Evolutionary conservation across 257 asterid genomes (phyloP), one percentile per base, ranked within the genome.

Genomic region (Plantago elongata): DNA sequence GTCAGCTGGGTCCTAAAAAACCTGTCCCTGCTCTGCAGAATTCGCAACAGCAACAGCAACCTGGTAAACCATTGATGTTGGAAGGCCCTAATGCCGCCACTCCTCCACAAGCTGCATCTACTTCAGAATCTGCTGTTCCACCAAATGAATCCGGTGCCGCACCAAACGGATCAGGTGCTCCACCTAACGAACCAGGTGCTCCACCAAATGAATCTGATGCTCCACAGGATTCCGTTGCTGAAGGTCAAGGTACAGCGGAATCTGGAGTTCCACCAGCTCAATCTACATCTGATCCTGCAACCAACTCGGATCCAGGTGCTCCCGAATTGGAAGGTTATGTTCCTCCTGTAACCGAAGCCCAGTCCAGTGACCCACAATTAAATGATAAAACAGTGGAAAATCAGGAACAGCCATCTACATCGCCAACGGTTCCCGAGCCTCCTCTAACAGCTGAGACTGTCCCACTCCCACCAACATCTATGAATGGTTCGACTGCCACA

Each of bases 1-100:
- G 96, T 52, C 97, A 86, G 68, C 73, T 81, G 29, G 93, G 83
- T 68, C 84, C 62, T 60, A 76, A 80, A 22, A 87, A 87, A 69
- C 80, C 82, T 3, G 79, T 61, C 65, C 82, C 81, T 48, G 65
- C 81, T 30, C 64, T 77, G 43, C 78, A 57, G 60, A 78, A 82
- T 62, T 64, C 81, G 29, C 88, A 72, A 69, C 93, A 69, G 72
- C 96, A 72, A 72, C 73, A 69, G 72, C 96, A 72, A 72, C 73
- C 86, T 9, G 82, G 55, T 57, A 83, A 89, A 62, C 99, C 77
- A 3, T 77, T 89, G 76, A 74, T 77, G 34, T 51, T 89, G 62
- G 99, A 92, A 75, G 97, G 85, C 22, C 27, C 63, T 5, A 60
- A 54, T 54, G 43, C 59, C 18, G 34, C 88, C 11, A 51, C 82